These are phyloP conservation scores for Debaryomyces udenii DNA, from an alignment of 1,139 yeast species.

Conservation along the genomic window DNA sequence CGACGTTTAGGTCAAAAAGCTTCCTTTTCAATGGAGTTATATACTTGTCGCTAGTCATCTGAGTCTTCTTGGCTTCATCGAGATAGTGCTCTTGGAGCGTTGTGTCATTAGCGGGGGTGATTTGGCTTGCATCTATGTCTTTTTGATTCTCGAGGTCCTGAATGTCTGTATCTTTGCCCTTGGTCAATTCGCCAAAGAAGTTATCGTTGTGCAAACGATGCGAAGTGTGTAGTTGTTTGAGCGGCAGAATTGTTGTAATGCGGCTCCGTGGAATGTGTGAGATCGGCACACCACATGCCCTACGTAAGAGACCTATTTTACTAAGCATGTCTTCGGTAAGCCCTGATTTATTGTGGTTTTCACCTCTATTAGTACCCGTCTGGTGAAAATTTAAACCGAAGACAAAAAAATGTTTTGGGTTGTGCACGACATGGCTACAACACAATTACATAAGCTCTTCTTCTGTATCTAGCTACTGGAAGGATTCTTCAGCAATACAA, in stretches of 20 bases:
- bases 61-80: slow-evolving; percentile 32
- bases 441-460: slow-evolving; percentile 1
- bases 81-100: slow-evolving; percentile 38
- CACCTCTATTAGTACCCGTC: not conserved
- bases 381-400: slow-evolving; percentile 9
- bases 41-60: slow-evolving; percentile 36
- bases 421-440: not conserved
- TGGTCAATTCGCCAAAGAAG: slow-evolving; percentile 34
- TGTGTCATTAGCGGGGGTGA: slow-evolving; percentile 36
- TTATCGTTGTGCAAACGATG: slow-evolving; percentile 19
- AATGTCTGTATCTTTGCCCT: slow-evolving; percentile 18
- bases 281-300: not conserved
- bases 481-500: no score
- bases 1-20: slow-evolving; percentile 64
- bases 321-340: slow-evolving; percentile 4
- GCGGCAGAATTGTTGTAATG: not conserved
- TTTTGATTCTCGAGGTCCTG: slow-evolving; percentile 15
- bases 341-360: slow-evolving; percentile 1
- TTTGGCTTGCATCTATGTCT: slow-evolving; percentile 16
- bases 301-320: slow-evolving; percentile 4
- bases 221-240: slow-evolving; percentile 17
- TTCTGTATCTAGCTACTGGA: no score
- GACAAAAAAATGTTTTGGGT: slow-evolving; percentile 1
- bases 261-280: not conserved
- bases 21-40: slow-evolving; percentile 75